Evolutionary conservation across 768 basidiomycete species (phyloP), one percentile per base, ranked within the genome.

Genomic region (Phanerodontia chrysosporium): DNA sequence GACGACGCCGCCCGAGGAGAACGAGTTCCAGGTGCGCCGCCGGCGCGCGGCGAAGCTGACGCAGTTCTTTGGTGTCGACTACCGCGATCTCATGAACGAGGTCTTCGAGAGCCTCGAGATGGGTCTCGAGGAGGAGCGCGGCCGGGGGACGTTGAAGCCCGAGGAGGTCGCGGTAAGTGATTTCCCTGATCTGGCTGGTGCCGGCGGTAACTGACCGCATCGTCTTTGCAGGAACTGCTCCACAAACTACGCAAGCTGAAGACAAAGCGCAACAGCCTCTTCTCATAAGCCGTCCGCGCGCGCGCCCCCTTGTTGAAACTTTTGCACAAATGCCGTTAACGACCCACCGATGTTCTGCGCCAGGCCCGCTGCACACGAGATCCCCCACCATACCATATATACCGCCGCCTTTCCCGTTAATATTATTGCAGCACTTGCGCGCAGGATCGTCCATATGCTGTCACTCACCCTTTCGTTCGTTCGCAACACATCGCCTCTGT

Each of bases 51-150:
- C 91, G 61, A 94, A 94, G 76, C 78, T 94, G 60, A 87, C 88
- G 27, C 80, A 87, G 72, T 93, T 93, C 79, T 94, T 94, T 73
- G 91, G 91, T 24, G 92, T 92, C 44, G 82, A 91, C 69, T 92
- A 94, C 70, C 80, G 84, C 27, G 88, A 89, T 56, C 74, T 93
- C 57, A 85, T 93, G 56, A 79, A 76, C 39, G 88, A 92, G 67
- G 82, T 94, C 30, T 72, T 94, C 62, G 89, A 91, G 63, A 91
- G 87, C 53, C 87, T 94, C 65, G 91, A 92, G 72, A 81, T 74
- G 77, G 90, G 68, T 67, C 74, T 94, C 51, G 83, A 87, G 66
- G 83, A 88, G 64, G 91, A 92, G 69, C 70, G 80, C 53, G 80
- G 75, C 49, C 74, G 76, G 45, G 92, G 91, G 29, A 83, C 81